Evolutionary conservation across 2,329 filamentous ascomycete species (phyloP), one percentile per base, ranked within the genome.

Genomic region (Aspergillus sp.): DNA sequence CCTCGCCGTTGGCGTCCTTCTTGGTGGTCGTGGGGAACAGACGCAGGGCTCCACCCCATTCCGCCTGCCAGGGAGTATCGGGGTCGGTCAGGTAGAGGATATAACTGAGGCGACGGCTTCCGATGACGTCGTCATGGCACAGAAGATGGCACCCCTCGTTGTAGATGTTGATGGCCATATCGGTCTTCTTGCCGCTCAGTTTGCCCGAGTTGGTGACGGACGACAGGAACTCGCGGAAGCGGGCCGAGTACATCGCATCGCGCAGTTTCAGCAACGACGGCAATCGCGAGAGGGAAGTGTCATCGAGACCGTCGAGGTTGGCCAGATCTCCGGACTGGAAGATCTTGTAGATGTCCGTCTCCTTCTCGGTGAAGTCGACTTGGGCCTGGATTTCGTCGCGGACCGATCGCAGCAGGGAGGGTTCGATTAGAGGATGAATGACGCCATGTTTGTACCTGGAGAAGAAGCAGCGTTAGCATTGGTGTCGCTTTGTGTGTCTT

Each of bases 271-370:
- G 86, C n/a, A 99, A 82, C 12, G 91, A 96, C 0, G 95, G 95
- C 14, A 99, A 82, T 73, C 92, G 92, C 62, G 89, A 85, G 56
- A 98, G 84, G 6, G 93, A 92, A 7, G 88, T 87, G 73, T 96
- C 89, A 63, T 96, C 91, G 49, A 99, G 85, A 24, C 95, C 95
- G 77, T 97, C 94, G 59, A 99, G 87, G 78, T 99, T 99, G 51
- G 95, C 95, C 36, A 99, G 85, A 75, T 99, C 95, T 65, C 95
- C 95, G 4, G 94, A 98, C 81, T 99, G 95, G 83, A 97, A 93
- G 73, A 99, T 98, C 79, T 96, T 96, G 85, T 99, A 99, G 69
- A 99, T 99, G 76, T 99, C 95, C 52, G 95, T 99, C 78, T 99
- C 95, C 77, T 99, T 99, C 69, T 93, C 93, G 12, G 95, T 97